Evolutionary conservation across 2,329 filamentous ascomycete species (phyloP), one percentile per base, ranked within the genome.

Genomic region (Colletotrichum graminicola): DNA sequence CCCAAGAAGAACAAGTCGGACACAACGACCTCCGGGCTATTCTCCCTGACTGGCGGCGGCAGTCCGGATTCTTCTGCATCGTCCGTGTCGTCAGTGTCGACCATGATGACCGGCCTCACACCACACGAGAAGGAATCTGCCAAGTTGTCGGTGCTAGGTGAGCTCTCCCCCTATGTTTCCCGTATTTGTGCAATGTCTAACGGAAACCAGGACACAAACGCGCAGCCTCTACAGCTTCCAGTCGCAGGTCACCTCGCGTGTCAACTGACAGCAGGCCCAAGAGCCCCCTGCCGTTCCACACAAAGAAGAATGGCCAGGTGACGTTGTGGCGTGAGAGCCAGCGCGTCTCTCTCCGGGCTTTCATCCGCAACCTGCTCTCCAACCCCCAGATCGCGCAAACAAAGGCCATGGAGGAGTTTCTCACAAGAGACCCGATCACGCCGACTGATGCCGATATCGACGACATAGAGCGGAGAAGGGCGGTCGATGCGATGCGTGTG

Each of bases 1-100:
- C 96, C 96, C 0, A 92, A 92, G 79, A 98, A 98, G 88, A 98
- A 98, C 81, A 97, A 95, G 81, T 89, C 91, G 26, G 91, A 91
- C 74, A 91, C 91, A 1, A 91, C 91, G 2, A 85, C 92, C 8
- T 86, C 89, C 1, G 85, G 84, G 34, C 79, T 92, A 29, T 81
- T 91, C 14, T 81, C 83, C 14, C 78, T 89, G 72, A 84, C 83
- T 51, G 88, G 87, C 29, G 87, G 86, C 41, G 88, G 87, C 21
- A 87, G 86, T 16, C 89, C 90, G 74, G 92, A 94, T 73, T 93
- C 93, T 52, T 94, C 95, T 79, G 88, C 85, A 1, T 94, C 92
- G 2, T 97, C 94, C 1, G 80, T 95, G 8, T 97, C 94, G 0
- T 97, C 94, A 0, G 83, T 88, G 1, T 97, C 94, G 3, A 95